These are phyloP conservation scores for Bonia amplexicaulis DNA, from an alignment of 176 grass and related monocot species.

Conservation along the genomic window DNA sequence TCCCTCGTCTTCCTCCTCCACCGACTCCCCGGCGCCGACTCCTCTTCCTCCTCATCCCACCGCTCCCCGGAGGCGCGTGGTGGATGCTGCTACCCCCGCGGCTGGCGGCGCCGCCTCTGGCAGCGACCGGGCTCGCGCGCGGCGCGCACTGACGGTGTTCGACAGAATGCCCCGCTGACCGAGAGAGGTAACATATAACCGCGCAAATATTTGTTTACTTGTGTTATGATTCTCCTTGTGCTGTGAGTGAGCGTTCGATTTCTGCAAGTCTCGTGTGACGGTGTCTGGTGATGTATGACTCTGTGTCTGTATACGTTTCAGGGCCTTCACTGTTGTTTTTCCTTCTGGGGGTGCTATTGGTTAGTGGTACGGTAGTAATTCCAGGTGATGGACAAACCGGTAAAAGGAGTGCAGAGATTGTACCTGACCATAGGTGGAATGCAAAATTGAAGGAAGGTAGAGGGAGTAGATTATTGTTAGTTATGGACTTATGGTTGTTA, in stretches of 20 bases:
- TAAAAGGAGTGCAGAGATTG: background rate
- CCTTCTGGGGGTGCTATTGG: background rate
- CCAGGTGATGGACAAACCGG: background rate
- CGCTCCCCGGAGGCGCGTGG: background rate
- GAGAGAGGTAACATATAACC: background rate
- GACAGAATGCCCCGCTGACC: background rate
- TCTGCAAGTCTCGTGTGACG: background rate
- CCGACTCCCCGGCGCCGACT: background rate
- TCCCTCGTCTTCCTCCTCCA: background rate
- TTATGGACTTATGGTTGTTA: background rate
- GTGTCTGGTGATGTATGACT: background rate
- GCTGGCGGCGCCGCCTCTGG: background rate
- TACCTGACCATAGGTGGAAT: background rate
- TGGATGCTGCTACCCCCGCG: background rate
- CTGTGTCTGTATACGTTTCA: background rate
- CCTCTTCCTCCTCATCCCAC: background rate
- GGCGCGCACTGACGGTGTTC: conserved; percentile 2
- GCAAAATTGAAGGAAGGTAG: background rate
- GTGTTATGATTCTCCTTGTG: background rate
- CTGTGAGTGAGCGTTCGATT: background rate
- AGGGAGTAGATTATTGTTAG: background rate
- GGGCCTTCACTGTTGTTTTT: background rate
- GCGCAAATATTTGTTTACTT: background rate
- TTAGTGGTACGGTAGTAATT: background rate
- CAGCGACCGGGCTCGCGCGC: no score